Evolutionary conservation across 768 basidiomycete genomes (phyloP), one percentile per base, ranked within the genome.

Genomic region (Steccherinum ochraceum): DNA sequence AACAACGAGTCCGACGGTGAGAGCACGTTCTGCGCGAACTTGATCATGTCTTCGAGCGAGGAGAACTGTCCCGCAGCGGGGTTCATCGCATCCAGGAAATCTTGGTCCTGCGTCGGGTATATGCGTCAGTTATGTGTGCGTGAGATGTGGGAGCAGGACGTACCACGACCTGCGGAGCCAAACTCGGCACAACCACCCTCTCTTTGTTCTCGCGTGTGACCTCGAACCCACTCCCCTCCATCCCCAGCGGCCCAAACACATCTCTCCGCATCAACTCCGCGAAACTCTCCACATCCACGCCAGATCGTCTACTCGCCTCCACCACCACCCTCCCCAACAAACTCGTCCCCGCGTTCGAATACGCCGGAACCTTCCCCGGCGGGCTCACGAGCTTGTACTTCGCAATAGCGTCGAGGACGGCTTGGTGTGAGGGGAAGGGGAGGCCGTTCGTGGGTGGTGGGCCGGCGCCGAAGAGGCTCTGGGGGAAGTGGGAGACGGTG

Each of bases 11-110:
- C 39, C 2, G 11, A 23, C 3, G 79, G 75, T 35, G 77, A 67
- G 23, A 81, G 65, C 42, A 80, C 56, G 3, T 70, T 68, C 48
- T 72, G 70, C 67, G 75, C 75, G 43, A 77, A 46, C 4, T 58
- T 72, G 13, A 61, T 60, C 5, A 77, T 62, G 55, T 81, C 80
- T 1, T 69, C 57, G 11, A 81, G 63, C 0, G 78, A 79, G 52
- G 72, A 69, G 56, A 75, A 76, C 53, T 81, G 79, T 2, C 77
- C 79, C 2, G 72, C 78, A 2, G 73, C 58, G 2, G 78, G 67
- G 51, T 78, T 75, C 53, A 59, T 60, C 0, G 67, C 58, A 45
- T 73, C 72, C 16, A 60, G 51, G 51, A 77, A 68, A 46, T 68
- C 65, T 12, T 60, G 56, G 48, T 78, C 75, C 69, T 76, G 40